Conservation (phyloP, 768 basidiomycete species). For the Strobilomyces dryophilus region DNA sequence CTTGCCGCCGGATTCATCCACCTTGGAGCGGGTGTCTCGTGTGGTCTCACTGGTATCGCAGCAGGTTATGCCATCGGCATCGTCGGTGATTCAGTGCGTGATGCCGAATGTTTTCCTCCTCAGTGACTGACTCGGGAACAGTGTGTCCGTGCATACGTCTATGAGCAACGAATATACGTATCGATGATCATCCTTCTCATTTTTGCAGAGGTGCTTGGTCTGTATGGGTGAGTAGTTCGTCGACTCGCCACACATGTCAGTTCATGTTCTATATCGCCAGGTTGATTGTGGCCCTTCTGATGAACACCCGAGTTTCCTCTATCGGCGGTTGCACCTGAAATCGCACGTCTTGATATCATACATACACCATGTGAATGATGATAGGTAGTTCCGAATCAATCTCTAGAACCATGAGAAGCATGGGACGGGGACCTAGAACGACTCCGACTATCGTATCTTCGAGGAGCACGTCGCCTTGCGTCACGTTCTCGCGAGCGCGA, state of each 20-base stretch:
- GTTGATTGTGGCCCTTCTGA: slow-evolving; percentile 84
- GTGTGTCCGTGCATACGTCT: slow-evolving; percentile 89
- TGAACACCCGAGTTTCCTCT: slow-evolving; percentile 74
- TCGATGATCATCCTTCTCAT: slow-evolving; percentile 96
- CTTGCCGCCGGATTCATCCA: slow-evolving; percentile 88
- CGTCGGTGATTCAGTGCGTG: slow-evolving; percentile 86
- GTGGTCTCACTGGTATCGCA: slow-evolving; percentile 86
- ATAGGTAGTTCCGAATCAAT: slow-evolving; percentile 12
- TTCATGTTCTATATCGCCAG: slow-evolving; percentile 31
- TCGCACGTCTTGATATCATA: slow-evolving; percentile 7
- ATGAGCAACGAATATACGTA: slow-evolving; percentile 90
- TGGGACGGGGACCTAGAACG: slow-evolving; percentile 21
- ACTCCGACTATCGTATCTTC: slow-evolving; percentile 17
- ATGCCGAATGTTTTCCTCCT: background rate
- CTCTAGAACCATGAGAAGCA: slow-evolving; percentile 13
- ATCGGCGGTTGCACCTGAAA: slow-evolving; percentile 24
- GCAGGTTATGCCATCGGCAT: slow-evolving; percentile 94
- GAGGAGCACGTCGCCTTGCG: slow-evolving; percentile 38
- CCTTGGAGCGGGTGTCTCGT: slow-evolving; percentile 87
- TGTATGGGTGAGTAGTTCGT: slow-evolving; percentile 63
- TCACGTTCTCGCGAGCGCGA: slow-evolving; percentile 43
- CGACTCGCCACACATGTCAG: background rate
- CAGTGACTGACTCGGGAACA: slow-evolving; percentile 27
- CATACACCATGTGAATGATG: slow-evolving; percentile 10
- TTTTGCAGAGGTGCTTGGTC: slow-evolving; percentile 85